Percentiles rank a stretch among this genome's conserved stretches.
Conservation (phyloP, 140 eudicot species). For the Bidens hawaiensis region DNA sequence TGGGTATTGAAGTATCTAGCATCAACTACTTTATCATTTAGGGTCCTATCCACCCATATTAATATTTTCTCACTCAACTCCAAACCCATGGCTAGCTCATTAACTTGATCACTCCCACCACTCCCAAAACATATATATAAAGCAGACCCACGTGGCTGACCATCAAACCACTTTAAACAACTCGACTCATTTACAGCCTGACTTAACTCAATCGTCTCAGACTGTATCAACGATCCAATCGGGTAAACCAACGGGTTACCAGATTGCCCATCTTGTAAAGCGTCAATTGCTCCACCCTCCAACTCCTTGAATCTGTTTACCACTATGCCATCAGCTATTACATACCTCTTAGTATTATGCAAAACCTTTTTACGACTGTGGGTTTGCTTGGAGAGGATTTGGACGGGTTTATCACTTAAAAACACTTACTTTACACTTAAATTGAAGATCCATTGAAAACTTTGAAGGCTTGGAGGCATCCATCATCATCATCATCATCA, state of each 20-base stretch:
- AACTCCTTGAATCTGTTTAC: constrained; percentile 51
- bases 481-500: no score
- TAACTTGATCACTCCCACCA: constrained; percentile 48
- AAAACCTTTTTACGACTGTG: constrained; percentile 42
- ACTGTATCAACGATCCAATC: constrained; percentile 43
- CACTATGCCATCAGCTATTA: constrained; percentile 53
- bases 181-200: constrained; percentile 13
- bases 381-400: no score
- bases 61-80: constrained; percentile 61
- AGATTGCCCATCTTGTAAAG: constrained; percentile 11
- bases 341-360: constrained; percentile 37
- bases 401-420: no score
- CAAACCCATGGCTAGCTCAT: constrained; percentile 55
- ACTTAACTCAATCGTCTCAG: not conserved
- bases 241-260: constrained; percentile 41
- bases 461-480: no score
- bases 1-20: constrained; percentile 26
- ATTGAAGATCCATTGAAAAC: no score
- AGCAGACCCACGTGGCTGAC: constrained; percentile 53
- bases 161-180: constrained; percentile 49
- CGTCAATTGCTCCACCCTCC: constrained; percentile 39
- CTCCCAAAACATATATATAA: constrained; percentile 59
- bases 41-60: constrained; percentile 52
- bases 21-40: constrained; percentile 26
- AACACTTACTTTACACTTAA: no score